These are phyloP conservation scores for Hibiscus mutabilis DNA, from an alignment of 345 rosid genomes.

Conservation along the genomic window DNA sequence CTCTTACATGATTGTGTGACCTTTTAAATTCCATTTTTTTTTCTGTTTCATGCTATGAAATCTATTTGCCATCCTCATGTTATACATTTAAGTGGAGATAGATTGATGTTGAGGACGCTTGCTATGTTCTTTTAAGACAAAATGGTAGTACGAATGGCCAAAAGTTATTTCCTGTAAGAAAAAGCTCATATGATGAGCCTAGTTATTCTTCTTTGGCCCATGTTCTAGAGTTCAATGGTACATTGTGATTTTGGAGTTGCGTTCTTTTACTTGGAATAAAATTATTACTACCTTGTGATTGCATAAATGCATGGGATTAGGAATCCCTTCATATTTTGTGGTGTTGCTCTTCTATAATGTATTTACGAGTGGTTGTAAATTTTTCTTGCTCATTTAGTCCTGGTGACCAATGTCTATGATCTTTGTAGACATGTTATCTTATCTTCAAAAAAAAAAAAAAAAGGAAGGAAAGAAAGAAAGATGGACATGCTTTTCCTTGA, in stretches of 20 bases:
- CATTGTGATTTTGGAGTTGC: background rate
- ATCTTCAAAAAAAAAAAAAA: background rate
- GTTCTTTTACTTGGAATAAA: background rate
- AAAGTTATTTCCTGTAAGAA: background rate
- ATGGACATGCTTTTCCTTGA: background rate
- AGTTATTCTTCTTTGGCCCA: background rate
- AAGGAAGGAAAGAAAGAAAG: no score
- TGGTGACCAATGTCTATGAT: background rate
- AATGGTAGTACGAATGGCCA: background rate
- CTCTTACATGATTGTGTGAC: background rate
- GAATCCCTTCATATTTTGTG: background rate
- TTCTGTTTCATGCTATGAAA: background rate
- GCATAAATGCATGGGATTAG: background rate
- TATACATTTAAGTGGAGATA: background rate
- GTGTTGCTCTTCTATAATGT: background rate
- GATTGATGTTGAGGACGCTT: background rate
- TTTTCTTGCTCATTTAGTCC: background rate
- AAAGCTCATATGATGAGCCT: background rate
- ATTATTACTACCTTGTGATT: background rate
- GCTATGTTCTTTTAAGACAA: background rate
- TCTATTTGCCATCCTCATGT: background rate
- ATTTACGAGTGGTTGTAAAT: background rate
- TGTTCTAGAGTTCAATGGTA: background rate
- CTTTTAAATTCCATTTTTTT: background rate
- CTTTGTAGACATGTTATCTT: background rate